Evolutionary conservation across 192 early-diverging fungal species (phyloP), one percentile per base, ranked within the genome.

Genomic region (Linnemannia exigua): DNA sequence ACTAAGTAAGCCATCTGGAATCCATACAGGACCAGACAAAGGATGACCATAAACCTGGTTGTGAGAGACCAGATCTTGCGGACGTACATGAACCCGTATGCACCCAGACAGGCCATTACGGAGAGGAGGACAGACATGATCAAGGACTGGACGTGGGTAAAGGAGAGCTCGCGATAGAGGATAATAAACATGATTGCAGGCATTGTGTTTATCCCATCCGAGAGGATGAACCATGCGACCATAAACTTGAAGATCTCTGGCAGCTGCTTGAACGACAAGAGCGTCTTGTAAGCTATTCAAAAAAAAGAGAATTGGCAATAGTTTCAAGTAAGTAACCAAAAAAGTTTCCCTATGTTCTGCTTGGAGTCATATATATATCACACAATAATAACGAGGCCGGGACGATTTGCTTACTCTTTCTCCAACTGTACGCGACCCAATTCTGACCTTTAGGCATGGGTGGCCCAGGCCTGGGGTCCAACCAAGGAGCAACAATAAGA

Each of bases 221-320:
- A 91, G 73, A 91, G 92, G 36, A 94, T 88, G 75, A 93, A 95
- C 92, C 92, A 95, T 19, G 90, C 90, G 35, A 93, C 33, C 31
- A 95, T 87, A 80, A 94, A 93, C 33, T 79, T 70, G 36, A 90
- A 92, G 22, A 90, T 79, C 5, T 91, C 79, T 11, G 88, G 63
- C 6, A 94, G 77, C 66, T 91, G 47, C 22, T 82, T 69, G 37
- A 87, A 89, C n/a, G 87, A 87, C 38, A 72, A 69, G 37, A 92
- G 69, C 3, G 89, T 89, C 54, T 66, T 73, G 50, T 75, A 84
- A 28, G 89, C 89, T 88, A 25, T 3, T n/a, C n/a, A n/a, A n/a
- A n/a, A n/a, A 61, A 3, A 28, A 61, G 20, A 31, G 22, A 54
- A 54, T n/a, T n/a, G 22, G n/a, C 22, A 58, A 5, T n/a, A n/a